phyloP scores from a whole-genome alignment of 768 basidiomycete genomes.

The Panus rudis region DNA sequence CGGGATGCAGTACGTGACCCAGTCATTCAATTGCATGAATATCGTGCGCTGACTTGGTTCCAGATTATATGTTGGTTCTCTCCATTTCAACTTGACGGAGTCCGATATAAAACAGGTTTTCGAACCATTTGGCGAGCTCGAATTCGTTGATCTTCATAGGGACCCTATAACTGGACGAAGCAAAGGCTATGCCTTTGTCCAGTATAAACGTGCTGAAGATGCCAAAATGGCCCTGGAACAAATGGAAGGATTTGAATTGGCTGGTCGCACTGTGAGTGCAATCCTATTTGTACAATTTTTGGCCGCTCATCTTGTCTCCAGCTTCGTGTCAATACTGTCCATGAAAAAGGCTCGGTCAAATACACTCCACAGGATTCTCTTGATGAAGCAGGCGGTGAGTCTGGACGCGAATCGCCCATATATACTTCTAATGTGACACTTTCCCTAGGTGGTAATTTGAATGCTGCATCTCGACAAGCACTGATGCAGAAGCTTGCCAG shows the following conservation, averaged over 20 bases:
- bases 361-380: slow-evolving; percentile 74
- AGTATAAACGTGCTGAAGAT: slow-evolving; percentile 92
- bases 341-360: slow-evolving; percentile 77
- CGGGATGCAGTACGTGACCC: slow-evolving; percentile 69
- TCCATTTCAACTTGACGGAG: slow-evolving; percentile 95
- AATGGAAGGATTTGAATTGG: slow-evolving; percentile 98
- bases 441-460: slow-evolving; percentile 89
- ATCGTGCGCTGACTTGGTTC: slow-evolving; percentile 14
- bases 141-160: slow-evolving; percentile 96
- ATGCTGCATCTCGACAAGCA: slow-evolving; percentile 95
- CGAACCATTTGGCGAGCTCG: slow-evolving; percentile 96
- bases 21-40: slow-evolving; percentile 13
- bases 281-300: slow-evolving; percentile 7
- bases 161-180: slow-evolving; percentile 92
- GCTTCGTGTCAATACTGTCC: slow-evolving; percentile 88
- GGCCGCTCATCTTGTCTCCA: slow-evolving; percentile 25
- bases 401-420: background rate
- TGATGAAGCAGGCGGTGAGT: slow-evolving; percentile 83
- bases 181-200: slow-evolving; percentile 97
- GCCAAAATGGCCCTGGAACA: slow-evolving; percentile 96
- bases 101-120: slow-evolving; percentile 99
- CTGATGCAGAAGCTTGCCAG: slow-evolving; percentile 99
- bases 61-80: slow-evolving; percentile 93
- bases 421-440: background rate
- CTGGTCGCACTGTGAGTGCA: slow-evolving; percentile 76